These are phyloP conservation scores for Brassica juncea DNA, from an alignment of 345 rosid species.

Conservation along the genomic window DNA sequence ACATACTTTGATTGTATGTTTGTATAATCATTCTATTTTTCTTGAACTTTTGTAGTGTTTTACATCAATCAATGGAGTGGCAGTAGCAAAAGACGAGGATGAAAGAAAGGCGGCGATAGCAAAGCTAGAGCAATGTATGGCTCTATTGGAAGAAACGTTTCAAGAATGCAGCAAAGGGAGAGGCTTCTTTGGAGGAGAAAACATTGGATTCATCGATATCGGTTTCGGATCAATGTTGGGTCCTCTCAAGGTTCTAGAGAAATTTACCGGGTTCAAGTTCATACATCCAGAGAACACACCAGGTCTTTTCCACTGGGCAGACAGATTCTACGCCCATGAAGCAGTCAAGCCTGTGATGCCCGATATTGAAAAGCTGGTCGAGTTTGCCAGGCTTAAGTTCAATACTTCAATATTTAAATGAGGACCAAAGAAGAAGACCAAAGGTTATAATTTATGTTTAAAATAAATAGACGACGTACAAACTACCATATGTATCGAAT, in stretches of 20 bases:
- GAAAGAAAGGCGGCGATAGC: slow-evolving; percentile 42
- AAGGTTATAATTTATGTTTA: not conserved
- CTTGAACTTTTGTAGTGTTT: slow-evolving; percentile 48
- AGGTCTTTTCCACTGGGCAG: slow-evolving; percentile 56
- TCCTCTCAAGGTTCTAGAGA: slow-evolving; percentile 62
- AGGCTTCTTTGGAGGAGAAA: slow-evolving; percentile 73
- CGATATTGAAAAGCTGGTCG: slow-evolving; percentile 60
- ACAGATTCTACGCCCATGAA: slow-evolving; percentile 54
- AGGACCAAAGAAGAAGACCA: slow-evolving; percentile 7
- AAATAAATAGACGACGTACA: not conserved
- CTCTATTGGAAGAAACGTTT: slow-evolving; percentile 58
- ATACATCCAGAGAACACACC: slow-evolving; percentile 56
- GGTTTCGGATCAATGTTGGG: slow-evolving; percentile 65
- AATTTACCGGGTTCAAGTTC: slow-evolving; percentile 39
- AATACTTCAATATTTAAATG: slow-evolving; percentile 31
- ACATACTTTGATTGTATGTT: not conserved
- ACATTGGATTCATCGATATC: slow-evolving; percentile 68
- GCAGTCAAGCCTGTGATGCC: slow-evolving; percentile 76
- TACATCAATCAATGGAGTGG: slow-evolving; percentile 47
- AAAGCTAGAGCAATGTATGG: slow-evolving; percentile 47
- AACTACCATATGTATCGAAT: slow-evolving; percentile 1
- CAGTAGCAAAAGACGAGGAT: slow-evolving; percentile 45
- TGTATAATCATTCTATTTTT: not conserved
- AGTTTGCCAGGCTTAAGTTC: slow-evolving; percentile 38
- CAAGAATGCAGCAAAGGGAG: slow-evolving; percentile 64